These are phyloP conservation scores for Ogataea polymorpha DNA, from an alignment of 805 yeast genomes.

Conservation along the genomic window DNA sequence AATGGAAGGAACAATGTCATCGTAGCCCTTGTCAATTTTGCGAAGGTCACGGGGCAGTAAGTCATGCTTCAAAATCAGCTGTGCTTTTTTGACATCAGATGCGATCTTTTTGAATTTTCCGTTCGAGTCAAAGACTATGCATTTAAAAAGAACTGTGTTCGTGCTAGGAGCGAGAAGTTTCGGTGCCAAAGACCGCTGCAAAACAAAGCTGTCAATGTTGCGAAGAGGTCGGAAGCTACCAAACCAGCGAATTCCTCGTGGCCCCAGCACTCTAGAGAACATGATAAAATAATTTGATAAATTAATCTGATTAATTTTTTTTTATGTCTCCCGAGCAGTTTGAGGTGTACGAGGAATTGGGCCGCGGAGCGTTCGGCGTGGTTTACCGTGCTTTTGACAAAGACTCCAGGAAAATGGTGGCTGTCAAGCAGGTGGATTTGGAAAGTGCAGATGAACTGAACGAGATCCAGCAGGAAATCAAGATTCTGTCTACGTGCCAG, in stretches of 20 bases:
- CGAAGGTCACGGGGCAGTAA: conserved; percentile 52
- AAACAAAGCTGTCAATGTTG: conserved; percentile 21
- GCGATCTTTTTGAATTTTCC: conserved; percentile 46
- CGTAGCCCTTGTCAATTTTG: conserved; percentile 44
- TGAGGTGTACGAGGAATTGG: conserved; percentile 52
- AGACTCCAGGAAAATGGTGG: conserved; percentile 43
- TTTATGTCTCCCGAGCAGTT: conserved; percentile 41
- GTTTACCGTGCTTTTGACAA: conserved; percentile 63
- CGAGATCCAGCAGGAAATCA: conserved; percentile 72
- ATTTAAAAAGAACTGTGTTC: conserved; percentile 31
- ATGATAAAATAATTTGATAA: background rate
- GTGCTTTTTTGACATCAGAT: conserved; percentile 41
- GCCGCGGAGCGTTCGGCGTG: conserved; percentile 77
- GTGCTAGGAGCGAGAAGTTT: conserved; percentile 12
- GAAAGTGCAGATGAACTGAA: conserved; percentile 68
- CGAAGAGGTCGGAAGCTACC: background rate
- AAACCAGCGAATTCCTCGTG: background rate
- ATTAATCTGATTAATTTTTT: background rate
- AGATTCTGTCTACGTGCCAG: conserved; percentile 64
- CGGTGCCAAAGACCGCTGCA: conserved; percentile 28
- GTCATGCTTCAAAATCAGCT: conserved; percentile 43
- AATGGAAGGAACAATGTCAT: conserved; percentile 57
- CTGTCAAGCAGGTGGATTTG: conserved; percentile 66
- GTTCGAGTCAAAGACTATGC: conserved; percentile 45
- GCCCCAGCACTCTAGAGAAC: too few relatives aligned